Evolutionary conservation across 176 grass and related monocot genomes (phyloP).

Genomic region (Cenchrus americanus): DNA sequence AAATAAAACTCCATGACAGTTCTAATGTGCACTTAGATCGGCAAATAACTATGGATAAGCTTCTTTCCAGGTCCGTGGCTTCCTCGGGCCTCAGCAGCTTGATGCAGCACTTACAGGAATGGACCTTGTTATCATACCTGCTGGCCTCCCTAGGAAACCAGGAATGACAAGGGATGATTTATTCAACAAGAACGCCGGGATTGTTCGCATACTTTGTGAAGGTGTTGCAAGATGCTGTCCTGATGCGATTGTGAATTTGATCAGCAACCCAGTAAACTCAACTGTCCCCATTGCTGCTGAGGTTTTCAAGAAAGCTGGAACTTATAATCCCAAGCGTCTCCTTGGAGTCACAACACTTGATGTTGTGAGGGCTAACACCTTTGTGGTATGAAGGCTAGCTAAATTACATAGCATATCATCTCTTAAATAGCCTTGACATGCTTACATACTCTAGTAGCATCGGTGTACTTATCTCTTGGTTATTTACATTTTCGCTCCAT

Average conservation of each 20-base stretch:
- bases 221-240: constrained; percentile 83
- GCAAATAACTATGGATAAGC: not conserved
- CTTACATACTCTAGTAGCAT: not conserved
- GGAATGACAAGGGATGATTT: constrained; percentile 99
- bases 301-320: constrained; percentile 96
- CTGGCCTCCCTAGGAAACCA: constrained; percentile 92
- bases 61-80: constrained; percentile 76
- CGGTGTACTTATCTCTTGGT: not conserved
- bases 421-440: not conserved
- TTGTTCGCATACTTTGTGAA: constrained; percentile 79
- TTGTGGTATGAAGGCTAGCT: constrained; percentile 73
- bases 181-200: constrained; percentile 97
- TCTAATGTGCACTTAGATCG: not conserved
- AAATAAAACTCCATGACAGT: not conserved
- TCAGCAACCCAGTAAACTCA: constrained; percentile 98
- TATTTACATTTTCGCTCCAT: constrained; percentile 23
- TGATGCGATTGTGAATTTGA: constrained; percentile 81
- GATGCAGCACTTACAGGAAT: constrained; percentile 93
- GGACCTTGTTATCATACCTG: constrained; percentile 94
- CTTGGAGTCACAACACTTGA: constrained; percentile 97
- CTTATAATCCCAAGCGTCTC: constrained; percentile 82
- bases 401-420: not conserved
- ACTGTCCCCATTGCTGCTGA: constrained; percentile 97
- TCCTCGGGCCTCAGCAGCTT: constrained; percentile 75
- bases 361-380: constrained; percentile 97